Evolutionary conservation across 768 basidiomycete species (phyloP), one percentile per base, ranked within the genome.

Genomic region (Lanmaoa pseudosensibilis): DNA sequence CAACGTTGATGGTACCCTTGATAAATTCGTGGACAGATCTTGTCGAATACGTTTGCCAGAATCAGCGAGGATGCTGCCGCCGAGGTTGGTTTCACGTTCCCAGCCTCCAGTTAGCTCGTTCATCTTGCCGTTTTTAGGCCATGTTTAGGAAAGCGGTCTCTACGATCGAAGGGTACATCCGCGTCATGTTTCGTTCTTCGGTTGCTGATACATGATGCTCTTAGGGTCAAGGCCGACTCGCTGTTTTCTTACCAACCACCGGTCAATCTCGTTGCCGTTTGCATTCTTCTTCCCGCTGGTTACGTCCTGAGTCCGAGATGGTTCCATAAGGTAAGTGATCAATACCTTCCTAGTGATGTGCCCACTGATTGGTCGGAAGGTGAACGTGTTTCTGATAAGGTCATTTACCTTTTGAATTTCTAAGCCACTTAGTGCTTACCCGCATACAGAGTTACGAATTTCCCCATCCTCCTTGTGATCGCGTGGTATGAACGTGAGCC

Each of bases 171-270:
- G 94, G 92, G 95, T 84, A 75, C 64, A 67, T 56, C 43, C 25
- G 46, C 18, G 13, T n/a, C 13, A 19, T 46, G 46, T 18, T 55
- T 53, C 19, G 23, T 46, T 30, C 33, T 33, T 53, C 8, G 37
- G 58, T 21, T 50, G 4, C 50, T 72, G 36, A 64, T 27, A 46
- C n/a, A 67, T 25, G 15, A 38, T 51, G 47, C n/a, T 16, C 39
- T 39, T 37, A 82, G 91, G 37, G 92, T 93, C 48, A 92, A 94
- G 66, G 92, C 90, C 27, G 94, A 98, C 69, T 92, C 85, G 1
- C 70, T 98, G 13, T 98, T 97, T 70, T 94, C 91, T 23, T 98
- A 98, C 69, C 92, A 94, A 65, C 89, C 96, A 1, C 97, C 97
- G 0, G 74, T 98, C 65, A 99, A 98, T 70, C 73, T 98, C 7